Evolutionary conservation across 2,329 filamentous ascomycete species (phyloP), one percentile per base, ranked within the genome.

Genomic region (Stenocarpella maydis): DNA sequence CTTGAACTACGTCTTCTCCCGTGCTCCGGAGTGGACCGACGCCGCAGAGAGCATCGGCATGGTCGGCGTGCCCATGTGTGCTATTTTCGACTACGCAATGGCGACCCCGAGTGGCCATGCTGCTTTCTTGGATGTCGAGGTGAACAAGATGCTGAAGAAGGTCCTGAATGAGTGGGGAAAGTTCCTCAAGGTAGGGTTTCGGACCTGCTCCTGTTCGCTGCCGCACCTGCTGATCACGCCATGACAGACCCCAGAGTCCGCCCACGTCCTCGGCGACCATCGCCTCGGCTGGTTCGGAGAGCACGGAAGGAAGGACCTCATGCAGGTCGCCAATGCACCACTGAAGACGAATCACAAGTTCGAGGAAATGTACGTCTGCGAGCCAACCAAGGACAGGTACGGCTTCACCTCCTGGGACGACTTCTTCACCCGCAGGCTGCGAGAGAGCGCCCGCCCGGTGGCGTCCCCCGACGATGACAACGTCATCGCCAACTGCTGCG

Each of bases 361-460:
- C 70, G 84, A 90, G 68, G 83, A 91, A 21, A 82, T 91, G 74
- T 92, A 86, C 76, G 73, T 85, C 21, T 92, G 90, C 75, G 86
- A 91, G 50, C 84, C 88, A 0, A 78, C 75, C 0, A 81, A 82
- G 6, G 78, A 85, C 72, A 76, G 89, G 75, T 83, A 87, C 71
- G 90, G 90, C 21, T 92, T 82, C 80, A 86, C 82, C 68, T 91
- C 88, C 0, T 92, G 91, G 91, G 90, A 93, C 69, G 81, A 71
- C 74, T 93, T 92, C 80, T 92, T 93, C 79, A 91, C 88, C 0
- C 85, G 91, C 7, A 68, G 81, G 6, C 84, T 92, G 67, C 82
- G 79, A 10, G 82, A 86, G 9, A 79, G 79, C 0, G 82, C 87
- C 2, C 85, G 91, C 0, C 90, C 90, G 0, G 81, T 92, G 1